phyloP scores from a whole-genome alignment of 176 grass and related monocot species.

The Otatea glauca region DNA sequence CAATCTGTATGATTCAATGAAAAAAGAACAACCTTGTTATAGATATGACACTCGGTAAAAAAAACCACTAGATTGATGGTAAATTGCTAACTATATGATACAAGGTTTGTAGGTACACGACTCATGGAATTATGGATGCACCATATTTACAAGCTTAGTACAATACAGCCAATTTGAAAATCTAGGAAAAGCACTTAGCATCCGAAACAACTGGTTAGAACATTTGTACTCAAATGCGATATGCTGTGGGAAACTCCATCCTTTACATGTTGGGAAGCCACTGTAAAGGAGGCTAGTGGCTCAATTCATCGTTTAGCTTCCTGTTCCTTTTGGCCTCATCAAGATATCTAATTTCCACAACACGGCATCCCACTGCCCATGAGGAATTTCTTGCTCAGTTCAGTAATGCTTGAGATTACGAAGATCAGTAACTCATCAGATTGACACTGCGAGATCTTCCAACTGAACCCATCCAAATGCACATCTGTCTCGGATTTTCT shows the following conservation, averaged over 20 bases:
- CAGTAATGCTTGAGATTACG: constrained; percentile 11
- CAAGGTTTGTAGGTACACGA: neutral
- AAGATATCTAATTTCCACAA: constrained; percentile 6
- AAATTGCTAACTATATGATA: neutral
- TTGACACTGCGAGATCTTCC: constrained; percentile 67
- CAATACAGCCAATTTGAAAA: neutral
- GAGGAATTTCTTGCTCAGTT: neutral
- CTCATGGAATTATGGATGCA: neutral
- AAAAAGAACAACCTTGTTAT: constrained; percentile 31
- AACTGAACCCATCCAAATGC: constrained; percentile 87
- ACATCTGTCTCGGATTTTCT: constrained; percentile 80
- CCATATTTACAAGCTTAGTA: constrained; percentile 40
- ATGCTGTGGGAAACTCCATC: neutral
- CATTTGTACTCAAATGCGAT: neutral
- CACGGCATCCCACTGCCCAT: neutral
- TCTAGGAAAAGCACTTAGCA: neutral
- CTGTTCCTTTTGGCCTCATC: constrained; percentile 1
- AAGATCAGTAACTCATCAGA: constrained; percentile 44
- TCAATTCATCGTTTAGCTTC: neutral
- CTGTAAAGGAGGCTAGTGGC: neutral
- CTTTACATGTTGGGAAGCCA: neutral
- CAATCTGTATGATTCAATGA: neutral
- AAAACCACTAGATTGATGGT: neutral
- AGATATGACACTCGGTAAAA: neutral
- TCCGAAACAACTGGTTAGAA: constrained; percentile 9